Conservation (phyloP, 108 stramenopile species). For the Cyclotella sp. region DNA sequence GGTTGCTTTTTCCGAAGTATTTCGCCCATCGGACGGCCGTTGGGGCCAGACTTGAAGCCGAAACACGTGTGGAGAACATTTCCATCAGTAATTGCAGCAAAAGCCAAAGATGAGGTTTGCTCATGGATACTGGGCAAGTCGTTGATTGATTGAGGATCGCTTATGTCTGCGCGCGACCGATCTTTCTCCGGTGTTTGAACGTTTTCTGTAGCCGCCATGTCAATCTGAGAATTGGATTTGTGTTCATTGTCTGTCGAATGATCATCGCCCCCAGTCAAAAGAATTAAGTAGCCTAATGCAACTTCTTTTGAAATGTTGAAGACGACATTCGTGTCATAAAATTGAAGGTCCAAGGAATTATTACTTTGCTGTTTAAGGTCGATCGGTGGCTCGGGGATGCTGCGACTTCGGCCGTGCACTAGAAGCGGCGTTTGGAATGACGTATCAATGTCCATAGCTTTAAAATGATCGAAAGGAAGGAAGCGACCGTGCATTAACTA, state of each 20-base stretch:
- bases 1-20: conserved; percentile 12
- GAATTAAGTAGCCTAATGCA: conserved; percentile 45
- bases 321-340: conserved; percentile 35
- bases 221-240: background rate
- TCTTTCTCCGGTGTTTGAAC: background rate
- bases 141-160: background rate
- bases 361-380: background rate
- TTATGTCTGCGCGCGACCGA: background rate
- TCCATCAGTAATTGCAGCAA: conserved; percentile 49
- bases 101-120: conserved; percentile 21
- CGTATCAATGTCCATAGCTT: conserved; percentile 2
- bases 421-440: conserved; percentile 12
- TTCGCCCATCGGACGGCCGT: conserved; percentile 10
- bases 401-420: background rate
- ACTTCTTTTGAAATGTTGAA: conserved; percentile 35
- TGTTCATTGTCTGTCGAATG: background rate
- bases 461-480: background rate
- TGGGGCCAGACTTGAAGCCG: conserved; percentile 36
- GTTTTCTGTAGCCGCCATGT: background rate
- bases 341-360: conserved; percentile 22
- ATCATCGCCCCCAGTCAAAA: conserved; percentile 41
- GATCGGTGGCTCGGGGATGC: background rate
- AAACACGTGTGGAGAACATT: conserved; percentile 50
- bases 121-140: conserved; percentile 2
- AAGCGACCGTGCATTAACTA: background rate